Percentiles rank a stretch among this genome's conserved stretches.
These are phyloP conservation scores for Aspergillus sp. DNA, from an alignment of 2,329 filamentous ascomycete species.

Conservation along the genomic window DNA sequence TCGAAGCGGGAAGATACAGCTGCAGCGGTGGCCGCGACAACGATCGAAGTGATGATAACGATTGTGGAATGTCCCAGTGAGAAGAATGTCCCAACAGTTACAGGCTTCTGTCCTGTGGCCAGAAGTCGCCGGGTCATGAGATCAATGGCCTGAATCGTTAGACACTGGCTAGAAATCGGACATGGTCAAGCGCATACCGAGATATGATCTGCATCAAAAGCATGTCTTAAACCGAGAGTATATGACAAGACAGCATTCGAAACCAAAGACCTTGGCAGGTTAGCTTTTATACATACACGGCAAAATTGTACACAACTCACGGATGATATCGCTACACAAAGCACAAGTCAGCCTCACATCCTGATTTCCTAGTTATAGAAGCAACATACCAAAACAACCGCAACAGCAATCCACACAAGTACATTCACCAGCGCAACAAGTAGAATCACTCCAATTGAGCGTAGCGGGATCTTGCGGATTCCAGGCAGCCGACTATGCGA, in stretches of 20 bases:
- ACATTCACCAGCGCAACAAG: constrained; percentile 56
- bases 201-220: constrained; percentile 95
- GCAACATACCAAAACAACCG: constrained; percentile 54
- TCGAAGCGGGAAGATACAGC: constrained; percentile 80
- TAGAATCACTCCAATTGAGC: constrained; percentile 58
- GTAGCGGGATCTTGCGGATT: constrained; percentile 56
- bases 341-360: background rate
- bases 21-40: constrained; percentile 86
- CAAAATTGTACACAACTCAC: too few species aligned
- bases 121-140: constrained; percentile 89
- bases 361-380: too few species aligned
- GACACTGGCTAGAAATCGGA: background rate
- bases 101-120: constrained; percentile 78
- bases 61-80: constrained; percentile 92
- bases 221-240: constrained; percentile 85
- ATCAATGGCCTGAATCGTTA: constrained; percentile 69
- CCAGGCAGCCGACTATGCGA: constrained; percentile 56
- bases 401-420: constrained; percentile 59
- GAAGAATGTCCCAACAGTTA: constrained; percentile 93
- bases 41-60: constrained; percentile 84
- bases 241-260: constrained; percentile 83
- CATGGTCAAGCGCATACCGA: constrained; percentile 43
- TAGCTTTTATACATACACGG: background rate
- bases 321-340: constrained; percentile 35
- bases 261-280: constrained; percentile 56